Evolutionary conservation across 2,329 filamentous ascomycete genomes (phyloP).

Genomic region (Paracoccidioides lutzii): DNA sequence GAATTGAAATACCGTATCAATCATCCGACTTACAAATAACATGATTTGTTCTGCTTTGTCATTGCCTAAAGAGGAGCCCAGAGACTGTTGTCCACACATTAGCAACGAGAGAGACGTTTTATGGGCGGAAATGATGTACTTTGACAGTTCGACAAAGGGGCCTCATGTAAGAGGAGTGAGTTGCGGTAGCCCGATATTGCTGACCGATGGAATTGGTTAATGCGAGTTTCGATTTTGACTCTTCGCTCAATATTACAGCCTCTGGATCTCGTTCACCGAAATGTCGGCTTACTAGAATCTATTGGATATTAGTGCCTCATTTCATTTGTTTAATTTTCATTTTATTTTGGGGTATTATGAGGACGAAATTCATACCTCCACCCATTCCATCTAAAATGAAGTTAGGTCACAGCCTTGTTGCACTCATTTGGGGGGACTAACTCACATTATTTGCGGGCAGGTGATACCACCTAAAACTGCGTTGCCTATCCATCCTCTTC

Average conservation of each 20-base stretch:
- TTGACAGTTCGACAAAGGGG: constrained; percentile 1
- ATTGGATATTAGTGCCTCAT: not conserved
- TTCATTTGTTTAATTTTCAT: not conserved
- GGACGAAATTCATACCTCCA: constrained; percentile 1
- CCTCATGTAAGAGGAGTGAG: constrained; percentile 4
- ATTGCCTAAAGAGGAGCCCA: not conserved
- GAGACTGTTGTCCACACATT: not conserved
- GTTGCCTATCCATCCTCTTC: not conserved
- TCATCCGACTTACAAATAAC: constrained; percentile 2
- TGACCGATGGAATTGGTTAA: not conserved
- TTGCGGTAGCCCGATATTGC: not conserved
- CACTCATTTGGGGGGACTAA: not conserved
- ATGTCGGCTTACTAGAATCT: constrained; percentile 1
- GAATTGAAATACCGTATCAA: not conserved
- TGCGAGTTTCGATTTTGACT: constrained; percentile 2
- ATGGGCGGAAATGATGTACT: not conserved
- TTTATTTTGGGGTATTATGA: not conserved
- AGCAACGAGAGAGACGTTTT: not conserved
- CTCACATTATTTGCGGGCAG: constrained; percentile 5
- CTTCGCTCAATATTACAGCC: not conserved
- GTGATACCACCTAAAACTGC: constrained; percentile 4
- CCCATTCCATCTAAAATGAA: constrained; percentile 4
- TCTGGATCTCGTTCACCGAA: not conserved
- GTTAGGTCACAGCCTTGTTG: not conserved
- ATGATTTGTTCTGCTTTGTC: not conserved